phyloP scores from a whole-genome alignment of 345 rosid genomes.

The Boechera stricta region DNA sequence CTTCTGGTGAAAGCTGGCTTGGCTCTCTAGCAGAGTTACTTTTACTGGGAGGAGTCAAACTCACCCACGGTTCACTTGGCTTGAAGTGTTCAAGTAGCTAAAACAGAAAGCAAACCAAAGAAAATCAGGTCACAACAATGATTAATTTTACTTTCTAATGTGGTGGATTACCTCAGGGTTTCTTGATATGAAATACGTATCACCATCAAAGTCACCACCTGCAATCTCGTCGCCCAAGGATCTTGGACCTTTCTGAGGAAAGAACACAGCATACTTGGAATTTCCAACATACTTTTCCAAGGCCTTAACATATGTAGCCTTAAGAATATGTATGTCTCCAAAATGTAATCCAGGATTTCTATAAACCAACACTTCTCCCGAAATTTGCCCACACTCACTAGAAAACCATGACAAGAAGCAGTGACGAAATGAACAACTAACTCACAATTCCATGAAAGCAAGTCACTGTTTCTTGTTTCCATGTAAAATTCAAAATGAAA shows the following conservation, averaged over 20 bases:
- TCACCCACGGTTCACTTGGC: conserved; percentile 63
- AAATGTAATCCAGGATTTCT: conserved; percentile 84
- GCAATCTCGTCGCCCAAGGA: conserved; percentile 86
- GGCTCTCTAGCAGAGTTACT: conserved; percentile 40
- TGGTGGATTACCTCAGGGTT: conserved; percentile 61
- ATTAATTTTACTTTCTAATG: not conserved
- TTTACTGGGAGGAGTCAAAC: conserved; percentile 43
- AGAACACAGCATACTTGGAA: conserved; percentile 80
- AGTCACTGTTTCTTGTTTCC: conserved; percentile 1
- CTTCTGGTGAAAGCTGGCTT: conserved; percentile 51
- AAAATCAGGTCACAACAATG: conserved; percentile 31
- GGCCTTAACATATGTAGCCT: conserved; percentile 63
- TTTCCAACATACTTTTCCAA: conserved; percentile 64
- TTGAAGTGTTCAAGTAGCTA: conserved; percentile 67
- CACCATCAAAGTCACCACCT: conserved; percentile 84
- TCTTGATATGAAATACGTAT: conserved; percentile 72
- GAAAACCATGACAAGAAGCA: conserved; percentile 10
- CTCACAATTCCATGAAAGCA: conserved; percentile 8
- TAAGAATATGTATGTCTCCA: conserved; percentile 78
- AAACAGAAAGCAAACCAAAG: conserved; percentile 26
- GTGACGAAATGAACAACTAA: conserved; percentile 6
- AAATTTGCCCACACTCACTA: conserved; percentile 74
- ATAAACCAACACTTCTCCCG: conserved; percentile 80
- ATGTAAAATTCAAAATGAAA: conserved; percentile 23
- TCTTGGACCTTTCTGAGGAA: conserved; percentile 66